Evolutionary conservation across 495 filamentous ascomycete species (phyloP), one percentile per base, ranked within the genome.

Genomic region (Talaromyces thailandensis): DNA sequence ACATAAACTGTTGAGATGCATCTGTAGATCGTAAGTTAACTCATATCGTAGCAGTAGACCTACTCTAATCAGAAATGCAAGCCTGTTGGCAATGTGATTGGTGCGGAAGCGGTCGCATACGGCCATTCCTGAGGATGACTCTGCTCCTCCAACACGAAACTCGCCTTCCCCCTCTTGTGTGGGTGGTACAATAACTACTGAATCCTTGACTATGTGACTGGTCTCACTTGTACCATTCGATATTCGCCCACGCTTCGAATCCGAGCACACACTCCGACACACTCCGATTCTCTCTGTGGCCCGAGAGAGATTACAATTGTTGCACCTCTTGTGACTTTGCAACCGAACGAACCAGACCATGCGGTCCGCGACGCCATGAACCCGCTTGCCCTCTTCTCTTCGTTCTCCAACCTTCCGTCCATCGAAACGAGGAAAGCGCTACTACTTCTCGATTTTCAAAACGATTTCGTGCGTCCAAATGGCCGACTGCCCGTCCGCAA

Each of bases 371-470:
- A 35, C 59, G 26, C 62, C 62, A 57, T 63, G 55, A 57, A 40
- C 62, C 31, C 32, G n/a, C 55, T 56, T 58, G 31, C 59, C 59
- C 40, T 70, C 68, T 66, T 78, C 63, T 68, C 73, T 40, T 65
- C 64, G 58, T 67, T 76, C 58, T 70, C 67, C 52, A 67, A 72
- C 63, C 58, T 81, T 25, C 82, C 84, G 16, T 68, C 72, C 23
- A 81, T 88, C 61, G 75, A 83, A 60, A 94, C 92, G 11, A 84
- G 91, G 56, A 89, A 92, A 76, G 94, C 92, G 1, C 74, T 98
- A 43, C 76, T 98, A 25, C 71, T 96, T 14, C 77, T 97, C 58
- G 93, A 96, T 68, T 82, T 96, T 24, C 94, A 98, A 65, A 96
- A 96, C 70, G 94, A 97, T 72, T 96, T 97, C 68, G 71, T 96